Evolutionary conservation across 2,329 filamentous ascomycete genomes (phyloP).

Genomic region (Aspergillus pseudotamarii): DNA sequence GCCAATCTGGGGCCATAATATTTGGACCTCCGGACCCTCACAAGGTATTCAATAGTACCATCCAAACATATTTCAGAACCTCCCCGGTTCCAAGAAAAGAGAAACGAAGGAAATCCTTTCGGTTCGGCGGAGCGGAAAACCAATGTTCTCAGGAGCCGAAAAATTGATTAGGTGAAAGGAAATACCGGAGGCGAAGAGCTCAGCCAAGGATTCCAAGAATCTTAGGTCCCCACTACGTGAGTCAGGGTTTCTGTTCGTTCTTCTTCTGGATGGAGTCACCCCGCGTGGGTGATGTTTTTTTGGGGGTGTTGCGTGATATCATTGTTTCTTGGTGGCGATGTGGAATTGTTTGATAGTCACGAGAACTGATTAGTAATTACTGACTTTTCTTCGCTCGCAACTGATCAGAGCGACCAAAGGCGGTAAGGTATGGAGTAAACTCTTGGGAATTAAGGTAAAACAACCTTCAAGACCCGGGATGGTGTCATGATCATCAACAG

Average conservation of each 20-base stretch:
- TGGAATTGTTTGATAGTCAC: too few species aligned
- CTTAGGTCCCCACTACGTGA: too few species aligned
- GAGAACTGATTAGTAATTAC: too few species aligned
- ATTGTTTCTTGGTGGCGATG: background rate
- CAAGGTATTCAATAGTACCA: background rate
- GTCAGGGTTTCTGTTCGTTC: too few species aligned
- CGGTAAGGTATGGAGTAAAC: background rate
- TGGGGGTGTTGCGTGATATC: too few species aligned
- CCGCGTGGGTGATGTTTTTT: too few species aligned
- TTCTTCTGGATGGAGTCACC: too few species aligned
- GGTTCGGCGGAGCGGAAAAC: conserved; percentile 12
- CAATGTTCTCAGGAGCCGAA: background rate
- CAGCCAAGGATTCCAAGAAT: background rate
- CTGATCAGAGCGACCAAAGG: background rate
- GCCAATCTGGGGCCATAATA: background rate
- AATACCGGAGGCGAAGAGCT: background rate
- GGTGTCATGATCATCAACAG: background rate
- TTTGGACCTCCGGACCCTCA: background rate
- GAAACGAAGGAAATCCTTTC: background rate
- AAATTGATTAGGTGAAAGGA: background rate
- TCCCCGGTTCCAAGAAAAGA: background rate
- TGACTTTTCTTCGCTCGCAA: background rate
- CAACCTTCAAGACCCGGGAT: background rate
- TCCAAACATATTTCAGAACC: background rate
- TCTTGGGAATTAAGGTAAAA: background rate